Conservation (phyloP, 441 rosid genomes). For the Arabidopsis hybrid region DNA sequence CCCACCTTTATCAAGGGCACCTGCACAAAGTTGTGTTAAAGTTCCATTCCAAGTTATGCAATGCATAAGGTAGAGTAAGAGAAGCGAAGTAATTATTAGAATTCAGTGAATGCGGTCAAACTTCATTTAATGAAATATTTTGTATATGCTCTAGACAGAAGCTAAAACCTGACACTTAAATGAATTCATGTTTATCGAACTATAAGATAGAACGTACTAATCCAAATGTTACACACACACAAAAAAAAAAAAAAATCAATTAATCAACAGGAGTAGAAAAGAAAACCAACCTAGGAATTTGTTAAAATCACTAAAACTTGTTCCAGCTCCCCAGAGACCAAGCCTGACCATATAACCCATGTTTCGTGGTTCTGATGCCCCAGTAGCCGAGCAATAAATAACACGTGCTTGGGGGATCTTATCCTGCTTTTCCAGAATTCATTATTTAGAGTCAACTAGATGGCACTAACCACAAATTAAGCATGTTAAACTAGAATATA, state of each 20-base stretch:
- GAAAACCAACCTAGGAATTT: slow-evolving; percentile 73
- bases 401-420: slow-evolving; percentile 97
- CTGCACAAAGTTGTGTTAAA: slow-evolving; percentile 52
- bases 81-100: not conserved
- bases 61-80: slow-evolving; percentile 18
- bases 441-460: slow-evolving; percentile 42
- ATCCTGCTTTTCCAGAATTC: slow-evolving; percentile 68
- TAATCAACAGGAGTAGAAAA: slow-evolving; percentile 14
- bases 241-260: not conserved
- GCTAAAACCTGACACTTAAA: slow-evolving; percentile 2
- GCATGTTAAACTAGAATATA: not conserved
- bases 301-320: slow-evolving; percentile 81
- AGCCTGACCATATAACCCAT: slow-evolving; percentile 99
- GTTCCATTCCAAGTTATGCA: not conserved
- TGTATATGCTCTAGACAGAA: slow-evolving; percentile 24
- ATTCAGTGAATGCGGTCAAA: not conserved
- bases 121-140: slow-evolving; percentile 15
- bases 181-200: slow-evolving; percentile 7
- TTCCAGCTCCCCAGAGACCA: slow-evolving; percentile 99
- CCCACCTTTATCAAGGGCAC: slow-evolving; percentile 97
- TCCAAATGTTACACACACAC: slow-evolving; percentile 15
- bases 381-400: slow-evolving; percentile 99
- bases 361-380: slow-evolving; percentile 99
- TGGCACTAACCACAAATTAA: slow-evolving; percentile 30
- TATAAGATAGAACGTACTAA: slow-evolving; percentile 3